Conservation (phyloP, 345 rosid species). For the Lepidium didymum region DNA sequence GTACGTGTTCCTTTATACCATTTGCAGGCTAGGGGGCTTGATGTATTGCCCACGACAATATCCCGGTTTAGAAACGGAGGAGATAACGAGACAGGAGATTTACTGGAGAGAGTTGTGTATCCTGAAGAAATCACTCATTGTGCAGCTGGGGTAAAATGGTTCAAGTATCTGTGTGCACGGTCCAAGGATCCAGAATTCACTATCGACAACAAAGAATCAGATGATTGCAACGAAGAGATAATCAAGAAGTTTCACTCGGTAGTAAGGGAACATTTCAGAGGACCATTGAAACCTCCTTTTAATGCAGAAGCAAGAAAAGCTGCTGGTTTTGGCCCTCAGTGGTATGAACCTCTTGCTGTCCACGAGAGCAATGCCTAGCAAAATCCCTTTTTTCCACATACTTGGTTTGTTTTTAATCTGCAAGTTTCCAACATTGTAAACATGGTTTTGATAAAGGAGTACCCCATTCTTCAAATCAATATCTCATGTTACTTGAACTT, state of each 20-base stretch:
- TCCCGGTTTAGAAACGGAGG: slow-evolving; percentile 80
- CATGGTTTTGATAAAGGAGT: neutral
- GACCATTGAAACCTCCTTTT: slow-evolving; percentile 94
- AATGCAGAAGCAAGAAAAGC: slow-evolving; percentile 81
- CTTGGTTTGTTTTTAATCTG: slow-evolving; percentile 8
- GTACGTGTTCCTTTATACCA: neutral
- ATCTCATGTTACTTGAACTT: slow-evolving; percentile 9
- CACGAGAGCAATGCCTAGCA: slow-evolving; percentile 32
- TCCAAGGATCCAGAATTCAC: slow-evolving; percentile 24
- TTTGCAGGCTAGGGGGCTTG: slow-evolving; percentile 85
- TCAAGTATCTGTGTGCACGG: slow-evolving; percentile 61
- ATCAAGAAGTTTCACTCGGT: slow-evolving; percentile 55
- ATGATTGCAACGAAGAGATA: slow-evolving; percentile 36
- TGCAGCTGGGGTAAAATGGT: slow-evolving; percentile 95
- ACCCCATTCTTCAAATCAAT: neutral
- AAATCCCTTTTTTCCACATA: neutral
- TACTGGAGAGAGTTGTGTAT: slow-evolving; percentile 65
- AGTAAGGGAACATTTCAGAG: slow-evolving; percentile 73
- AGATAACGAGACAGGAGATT: slow-evolving; percentile 62
- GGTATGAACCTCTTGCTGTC: slow-evolving; percentile 85
- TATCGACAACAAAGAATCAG: slow-evolving; percentile 18
- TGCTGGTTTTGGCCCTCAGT: slow-evolving; percentile 78
- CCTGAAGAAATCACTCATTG: slow-evolving; percentile 93
- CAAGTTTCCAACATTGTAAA: neutral
- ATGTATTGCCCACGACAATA: slow-evolving; percentile 83